These are phyloP conservation scores for Trapa bicornis DNA, from an alignment of 345 rosid genomes.

Conservation along the genomic window DNA sequence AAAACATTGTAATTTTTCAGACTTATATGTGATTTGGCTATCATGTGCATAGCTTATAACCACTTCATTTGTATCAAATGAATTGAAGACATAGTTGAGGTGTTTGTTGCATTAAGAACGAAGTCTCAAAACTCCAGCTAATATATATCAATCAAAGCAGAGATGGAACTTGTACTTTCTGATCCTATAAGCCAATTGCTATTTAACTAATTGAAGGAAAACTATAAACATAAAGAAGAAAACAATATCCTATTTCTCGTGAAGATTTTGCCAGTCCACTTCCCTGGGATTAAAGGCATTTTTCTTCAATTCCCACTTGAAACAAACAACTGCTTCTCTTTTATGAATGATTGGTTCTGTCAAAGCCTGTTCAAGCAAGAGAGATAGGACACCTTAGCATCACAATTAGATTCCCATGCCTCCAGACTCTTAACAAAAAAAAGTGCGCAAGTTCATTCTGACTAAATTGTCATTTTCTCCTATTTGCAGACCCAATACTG, in stretches of 20 bases:
- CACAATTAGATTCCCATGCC: neutral
- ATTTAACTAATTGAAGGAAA: neutral
- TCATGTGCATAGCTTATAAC: neutral
- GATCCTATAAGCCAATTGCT: neutral
- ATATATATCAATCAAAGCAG: neutral
- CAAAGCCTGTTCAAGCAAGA: neutral
- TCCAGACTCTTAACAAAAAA: neutral
- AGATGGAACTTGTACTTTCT: neutral
- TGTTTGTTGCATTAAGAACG: neutral
- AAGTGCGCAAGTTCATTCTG: neutral
- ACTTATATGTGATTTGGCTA: neutral
- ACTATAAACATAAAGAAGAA: neutral
- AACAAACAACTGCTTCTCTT: neutral
- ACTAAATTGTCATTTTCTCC: no score
- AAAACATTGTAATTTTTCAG: neutral
- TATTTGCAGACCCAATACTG: neutral
- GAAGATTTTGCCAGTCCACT: neutral
- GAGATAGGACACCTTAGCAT: neutral
- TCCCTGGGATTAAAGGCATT: neutral
- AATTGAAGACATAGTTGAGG: neutral
- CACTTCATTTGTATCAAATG: neutral
- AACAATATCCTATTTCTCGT: neutral
- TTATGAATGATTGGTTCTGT: neutral
- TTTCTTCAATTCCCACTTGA: neutral
- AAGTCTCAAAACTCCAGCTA: neutral